These are phyloP conservation scores for Citrus reticulata DNA, from an alignment of 345 rosid species.

Conservation along the genomic window DNA sequence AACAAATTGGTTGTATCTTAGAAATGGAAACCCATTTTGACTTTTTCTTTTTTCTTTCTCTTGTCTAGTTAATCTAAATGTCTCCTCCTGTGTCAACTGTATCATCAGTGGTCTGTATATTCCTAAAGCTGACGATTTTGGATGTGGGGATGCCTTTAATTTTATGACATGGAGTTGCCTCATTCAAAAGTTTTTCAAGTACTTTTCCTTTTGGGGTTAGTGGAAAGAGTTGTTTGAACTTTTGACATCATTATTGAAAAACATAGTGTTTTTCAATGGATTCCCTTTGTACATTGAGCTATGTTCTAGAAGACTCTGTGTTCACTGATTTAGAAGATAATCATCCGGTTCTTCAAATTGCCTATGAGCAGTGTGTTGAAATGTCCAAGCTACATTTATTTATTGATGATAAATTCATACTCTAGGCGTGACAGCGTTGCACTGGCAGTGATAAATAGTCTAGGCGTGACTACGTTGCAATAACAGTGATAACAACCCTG, in stretches of 20 bases:
- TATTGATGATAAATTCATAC: no score
- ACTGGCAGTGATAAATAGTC: no score
- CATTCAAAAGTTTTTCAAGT: constrained; percentile 1
- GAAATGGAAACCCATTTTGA: constrained; percentile 18
- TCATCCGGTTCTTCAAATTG: no score
- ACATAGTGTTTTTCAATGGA: not conserved
- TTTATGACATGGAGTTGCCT: constrained; percentile 6
- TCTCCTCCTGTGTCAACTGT: not conserved
- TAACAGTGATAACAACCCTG: no score
- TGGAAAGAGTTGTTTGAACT: not conserved
- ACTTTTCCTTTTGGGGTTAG: not conserved
- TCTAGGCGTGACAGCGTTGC: no score
- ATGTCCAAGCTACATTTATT: no score
- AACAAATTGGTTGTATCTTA: constrained; percentile 15
- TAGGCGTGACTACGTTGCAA: no score
- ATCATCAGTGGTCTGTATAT: constrained; percentile 22
- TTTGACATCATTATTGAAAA: not conserved
- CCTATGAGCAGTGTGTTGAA: no score
- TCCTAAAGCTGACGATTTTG: constrained; percentile 16
- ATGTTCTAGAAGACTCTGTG: no score
- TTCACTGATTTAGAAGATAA: no score
- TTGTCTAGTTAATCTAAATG: constrained; percentile 16
- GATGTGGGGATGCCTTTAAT: constrained; percentile 4
- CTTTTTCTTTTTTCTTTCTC: constrained; percentile 2
- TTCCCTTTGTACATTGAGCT: no score